These are phyloP conservation scores for Fraxinus baroniana DNA, from an alignment of 305 asterid species.

Conservation along the genomic window DNA sequence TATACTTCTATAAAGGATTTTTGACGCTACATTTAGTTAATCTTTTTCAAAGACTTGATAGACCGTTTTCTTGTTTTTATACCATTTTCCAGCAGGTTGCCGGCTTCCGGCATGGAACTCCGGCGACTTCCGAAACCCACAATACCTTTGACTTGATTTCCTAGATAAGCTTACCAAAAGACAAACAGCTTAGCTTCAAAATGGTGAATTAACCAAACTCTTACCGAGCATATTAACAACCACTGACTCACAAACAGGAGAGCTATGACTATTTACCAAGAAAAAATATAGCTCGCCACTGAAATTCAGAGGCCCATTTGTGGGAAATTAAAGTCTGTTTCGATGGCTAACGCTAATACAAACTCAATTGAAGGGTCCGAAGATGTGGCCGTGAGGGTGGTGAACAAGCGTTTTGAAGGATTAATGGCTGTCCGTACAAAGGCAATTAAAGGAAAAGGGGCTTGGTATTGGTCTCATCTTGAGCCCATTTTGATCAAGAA, in stretches of 20 bases:
- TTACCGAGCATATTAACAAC: slow-evolving; percentile 24
- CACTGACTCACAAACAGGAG: slow-evolving; percentile 11
- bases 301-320: slow-evolving; percentile 1
- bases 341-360: slow-evolving; percentile 48
- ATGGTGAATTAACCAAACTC: slow-evolving; percentile 27
- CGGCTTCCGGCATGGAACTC: slow-evolving; percentile 34
- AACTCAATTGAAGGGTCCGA: slow-evolving; percentile 44
- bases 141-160: background rate
- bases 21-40: slow-evolving; percentile 24
- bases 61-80: slow-evolving; percentile 1
- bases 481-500: slow-evolving; percentile 67
- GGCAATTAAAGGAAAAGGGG: slow-evolving; percentile 88
- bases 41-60: slow-evolving; percentile 31
- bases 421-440: slow-evolving; percentile 65
- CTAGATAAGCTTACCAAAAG: background rate
- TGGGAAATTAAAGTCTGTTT: background rate
- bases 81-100: slow-evolving; percentile 26
- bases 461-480: slow-evolving; percentile 92
- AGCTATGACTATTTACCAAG: background rate
- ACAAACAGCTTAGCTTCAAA: background rate
- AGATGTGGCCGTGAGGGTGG: slow-evolving; percentile 57
- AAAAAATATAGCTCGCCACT: background rate
- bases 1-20: background rate
- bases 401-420: slow-evolving; percentile 67
- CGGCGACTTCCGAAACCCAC: slow-evolving; percentile 26